A percentile compares a stretch with the other conserved stretches of the same genome.
Evolutionary conservation across 805 yeast species (phyloP).

Genomic region (Torulaspora microellipsoides): DNA sequence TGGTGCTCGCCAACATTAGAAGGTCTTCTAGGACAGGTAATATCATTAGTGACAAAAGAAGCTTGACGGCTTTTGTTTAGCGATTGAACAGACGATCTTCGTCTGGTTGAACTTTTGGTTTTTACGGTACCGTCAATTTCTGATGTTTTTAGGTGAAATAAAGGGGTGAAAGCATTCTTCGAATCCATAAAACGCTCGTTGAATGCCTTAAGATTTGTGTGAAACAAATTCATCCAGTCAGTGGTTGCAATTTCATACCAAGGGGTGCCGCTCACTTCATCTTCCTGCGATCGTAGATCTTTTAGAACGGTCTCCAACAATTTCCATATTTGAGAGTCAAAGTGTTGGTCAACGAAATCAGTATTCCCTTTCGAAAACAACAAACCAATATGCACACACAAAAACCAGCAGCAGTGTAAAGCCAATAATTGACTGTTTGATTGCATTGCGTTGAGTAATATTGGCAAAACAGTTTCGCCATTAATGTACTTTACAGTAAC

Average conservation of each 20-base stretch:
- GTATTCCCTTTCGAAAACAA: slow-evolving; percentile 48
- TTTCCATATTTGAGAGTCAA: slow-evolving; percentile 23
- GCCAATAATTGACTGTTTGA: slow-evolving; percentile 52
- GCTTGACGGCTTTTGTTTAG: slow-evolving; percentile 4
- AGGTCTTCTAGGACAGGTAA: background rate
- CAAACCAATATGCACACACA: slow-evolving; percentile 60
- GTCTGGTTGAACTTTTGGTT: slow-evolving; percentile 4
- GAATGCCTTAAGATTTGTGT: slow-evolving; percentile 34
- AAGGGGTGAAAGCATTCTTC: slow-evolving; percentile 35
- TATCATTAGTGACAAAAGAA: slow-evolving; percentile 1
- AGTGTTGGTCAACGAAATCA: slow-evolving; percentile 32
- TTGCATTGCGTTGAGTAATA: slow-evolving; percentile 51
- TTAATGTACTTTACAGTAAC: slow-evolving; percentile 51
- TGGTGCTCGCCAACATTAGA: background rate
- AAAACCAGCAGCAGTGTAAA: slow-evolving; percentile 60
- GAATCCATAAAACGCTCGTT: slow-evolving; percentile 40
- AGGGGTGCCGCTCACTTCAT: slow-evolving; percentile 3
- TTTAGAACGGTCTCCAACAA: slow-evolving; percentile 17
- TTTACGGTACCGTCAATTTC: slow-evolving; percentile 2
- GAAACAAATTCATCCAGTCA: slow-evolving; percentile 34
- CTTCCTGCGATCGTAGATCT: slow-evolving; percentile 2
- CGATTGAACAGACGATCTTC: slow-evolving; percentile 9
- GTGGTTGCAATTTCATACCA: slow-evolving; percentile 34
- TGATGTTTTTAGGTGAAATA: slow-evolving; percentile 30
- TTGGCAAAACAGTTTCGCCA: slow-evolving; percentile 54